Conservation (phyloP, 768 basidiomycete species). For the Tulasnella sp. region DNA sequence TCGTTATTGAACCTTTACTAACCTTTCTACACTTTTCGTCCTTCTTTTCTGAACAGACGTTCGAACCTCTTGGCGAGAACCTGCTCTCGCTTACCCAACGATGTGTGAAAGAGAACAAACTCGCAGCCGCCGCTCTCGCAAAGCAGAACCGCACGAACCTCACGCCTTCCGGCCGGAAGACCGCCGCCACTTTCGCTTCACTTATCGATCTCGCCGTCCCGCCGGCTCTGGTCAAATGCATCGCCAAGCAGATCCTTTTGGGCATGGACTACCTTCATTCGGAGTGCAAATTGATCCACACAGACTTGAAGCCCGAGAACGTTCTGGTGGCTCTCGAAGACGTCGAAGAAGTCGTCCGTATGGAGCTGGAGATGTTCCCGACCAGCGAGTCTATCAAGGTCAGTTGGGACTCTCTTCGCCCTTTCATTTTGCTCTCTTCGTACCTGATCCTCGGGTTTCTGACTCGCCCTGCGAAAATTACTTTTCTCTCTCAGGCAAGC, state of each 20-base stretch:
- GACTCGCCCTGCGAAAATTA: neutral
- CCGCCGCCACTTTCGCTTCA: neutral
- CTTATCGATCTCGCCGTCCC: slow-evolving; percentile 49
- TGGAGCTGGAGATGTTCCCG: slow-evolving; percentile 9
- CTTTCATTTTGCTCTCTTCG: neutral
- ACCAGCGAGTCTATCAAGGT: slow-evolving; percentile 14
- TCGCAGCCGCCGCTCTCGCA: neutral
- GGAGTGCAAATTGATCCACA: slow-evolving; percentile 86
- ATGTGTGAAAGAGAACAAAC: slow-evolving; percentile 12
- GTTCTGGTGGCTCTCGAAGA: slow-evolving; percentile 39
- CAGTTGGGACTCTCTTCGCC: neutral
- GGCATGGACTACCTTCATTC: slow-evolving; percentile 89
- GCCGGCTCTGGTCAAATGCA: slow-evolving; percentile 67
- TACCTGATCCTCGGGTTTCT: neutral
- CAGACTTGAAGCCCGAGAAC: slow-evolving; percentile 78
- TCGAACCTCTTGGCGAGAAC: slow-evolving; percentile 31
- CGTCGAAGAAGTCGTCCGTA: slow-evolving; percentile 44
- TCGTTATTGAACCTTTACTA: neutral
- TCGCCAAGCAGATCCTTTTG: slow-evolving; percentile 75
- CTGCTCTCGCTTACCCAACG: slow-evolving; percentile 24
- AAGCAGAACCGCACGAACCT: neutral
- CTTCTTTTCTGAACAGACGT: slow-evolving; percentile 6
- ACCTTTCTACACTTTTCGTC: neutral
- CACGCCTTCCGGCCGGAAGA: neutral
- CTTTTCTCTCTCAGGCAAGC: slow-evolving; percentile 1